Evolutionary conservation across 108 stramenopile genomes (phyloP), one percentile per base, ranked within the genome.

Genomic region (Halocafeteria seosinensis): DNA sequence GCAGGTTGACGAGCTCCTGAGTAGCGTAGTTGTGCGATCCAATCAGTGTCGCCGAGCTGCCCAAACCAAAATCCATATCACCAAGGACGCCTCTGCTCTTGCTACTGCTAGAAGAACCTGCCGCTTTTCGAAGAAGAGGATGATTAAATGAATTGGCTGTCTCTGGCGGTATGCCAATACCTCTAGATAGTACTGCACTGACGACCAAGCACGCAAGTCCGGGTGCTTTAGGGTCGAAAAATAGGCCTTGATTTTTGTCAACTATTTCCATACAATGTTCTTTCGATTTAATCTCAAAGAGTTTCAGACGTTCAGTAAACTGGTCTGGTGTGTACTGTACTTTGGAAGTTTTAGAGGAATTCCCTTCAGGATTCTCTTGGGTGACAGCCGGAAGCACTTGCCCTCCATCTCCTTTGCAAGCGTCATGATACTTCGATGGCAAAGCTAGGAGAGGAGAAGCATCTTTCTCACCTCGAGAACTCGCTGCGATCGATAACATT

Each of bases 1-100:
- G 37, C 25, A 79, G 69, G 70, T 76, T 76, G 6, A 79, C 76
- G 17, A 76, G 55, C 52, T 79, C 78, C 76, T 79, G 71, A n/a
- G 66, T 25, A 23, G 75, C 75, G 65, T 78, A 77, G 17, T 67
- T 62, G 59, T 78, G 76, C 26, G 34, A 13, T 23, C 69, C 78
- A 28, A 78, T 74, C 50, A 78, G 38, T 31, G 38, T 27, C 1
- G 36, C 5, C 1, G 23, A 38, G 17, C 51, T 64, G 25, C 66
- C 73, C 27, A 72, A 26, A 37, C 32, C 63, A 28, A 29, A 25
- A 60, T 77, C 74, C 70, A 71, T 68, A 42, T 77, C 76, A 6
- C 9, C 30, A 0, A 12, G 28, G 0, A 74, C 66, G 1, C 17
- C 13, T n/a, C n/a, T n/a, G n/a, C n/a, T n/a, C n/a, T n/a, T n/a